Evolutionary conservation across 2,329 filamentous ascomycete genomes (phyloP).

Genomic region (Epichloe gansuensis): DNA sequence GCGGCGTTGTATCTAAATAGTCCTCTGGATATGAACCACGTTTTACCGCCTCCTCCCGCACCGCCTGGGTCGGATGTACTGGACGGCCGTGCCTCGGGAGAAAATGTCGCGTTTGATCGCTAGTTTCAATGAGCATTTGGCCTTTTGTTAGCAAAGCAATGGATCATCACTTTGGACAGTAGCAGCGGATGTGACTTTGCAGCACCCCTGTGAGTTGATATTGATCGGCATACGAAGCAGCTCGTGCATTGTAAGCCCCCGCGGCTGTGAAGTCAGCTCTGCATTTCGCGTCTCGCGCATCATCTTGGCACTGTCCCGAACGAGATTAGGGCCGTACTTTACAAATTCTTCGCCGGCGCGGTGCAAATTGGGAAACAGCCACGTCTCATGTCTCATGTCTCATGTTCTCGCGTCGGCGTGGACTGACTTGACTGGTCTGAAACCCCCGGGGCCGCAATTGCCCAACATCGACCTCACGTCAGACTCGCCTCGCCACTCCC

Average conservation of each 20-base stretch:
- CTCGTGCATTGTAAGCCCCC: too few relatives aligned
- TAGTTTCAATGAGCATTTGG: conserved; percentile 34
- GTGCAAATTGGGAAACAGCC: too few relatives aligned
- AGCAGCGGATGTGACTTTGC: neutral
- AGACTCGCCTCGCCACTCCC: too few relatives aligned
- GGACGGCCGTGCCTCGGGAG: conserved; percentile 15
- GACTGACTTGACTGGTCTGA: too few relatives aligned
- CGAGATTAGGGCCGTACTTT: too few relatives aligned
- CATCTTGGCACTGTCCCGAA: neutral
- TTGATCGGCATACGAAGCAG: too few relatives aligned
- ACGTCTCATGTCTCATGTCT: too few relatives aligned
- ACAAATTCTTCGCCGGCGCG: too few relatives aligned
- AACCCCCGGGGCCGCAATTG: too few relatives aligned
- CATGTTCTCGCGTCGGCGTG: too few relatives aligned
- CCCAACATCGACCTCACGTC: too few relatives aligned
- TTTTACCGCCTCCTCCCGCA: neutral
- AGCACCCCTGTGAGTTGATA: neutral
- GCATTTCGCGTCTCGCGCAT: neutral
- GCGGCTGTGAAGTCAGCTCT: neutral
- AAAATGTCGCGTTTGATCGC: conserved; percentile 34
- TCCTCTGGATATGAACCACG: neutral
- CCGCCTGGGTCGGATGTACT: neutral
- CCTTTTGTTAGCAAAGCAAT: conserved; percentile 23
- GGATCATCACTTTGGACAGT: neutral
- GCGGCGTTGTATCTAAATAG: neutral